Evolutionary conservation across 768 basidiomycete genomes (phyloP).

Genomic region (Mycena latifolia): DNA sequence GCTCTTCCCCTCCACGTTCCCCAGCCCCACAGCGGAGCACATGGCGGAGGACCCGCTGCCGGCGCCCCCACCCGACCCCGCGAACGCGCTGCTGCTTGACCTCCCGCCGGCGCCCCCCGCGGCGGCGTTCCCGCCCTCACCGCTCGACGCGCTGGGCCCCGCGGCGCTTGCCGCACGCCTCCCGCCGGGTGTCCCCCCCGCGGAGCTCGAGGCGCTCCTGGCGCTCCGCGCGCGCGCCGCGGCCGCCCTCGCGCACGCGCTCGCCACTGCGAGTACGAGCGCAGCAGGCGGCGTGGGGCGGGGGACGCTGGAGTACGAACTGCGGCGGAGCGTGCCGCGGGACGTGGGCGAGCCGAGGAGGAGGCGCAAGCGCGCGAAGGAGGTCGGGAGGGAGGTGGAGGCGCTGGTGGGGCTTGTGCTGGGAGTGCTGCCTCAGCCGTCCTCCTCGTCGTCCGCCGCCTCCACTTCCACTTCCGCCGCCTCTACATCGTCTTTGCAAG

Average conservation of each 20-base stretch:
- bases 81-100: constrained; percentile 30
- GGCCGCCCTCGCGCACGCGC: constrained; percentile 2
- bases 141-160: constrained; percentile 23
- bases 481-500: background rate
- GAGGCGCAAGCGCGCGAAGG: constrained; percentile 35
- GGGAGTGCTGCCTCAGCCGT: constrained; percentile 20
- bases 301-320: constrained; percentile 25
- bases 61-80: constrained; percentile 1
- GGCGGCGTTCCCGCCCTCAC: constrained; percentile 11
- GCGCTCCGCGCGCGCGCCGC: constrained; percentile 25
- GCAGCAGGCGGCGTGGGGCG: too few species aligned
- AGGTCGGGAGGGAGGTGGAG: constrained; percentile 30
- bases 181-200: background rate
- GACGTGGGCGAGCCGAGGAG: constrained; percentile 30
- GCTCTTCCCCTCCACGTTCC: background rate
- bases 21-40: too few species aligned
- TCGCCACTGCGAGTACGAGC: too few species aligned
- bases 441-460: background rate
- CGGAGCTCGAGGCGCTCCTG: constrained; percentile 25
- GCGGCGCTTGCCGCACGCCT: constrained; percentile 9
- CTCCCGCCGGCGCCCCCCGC: constrained; percentile 1
- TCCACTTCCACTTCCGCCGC: background rate
- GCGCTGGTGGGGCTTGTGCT: constrained; percentile 31
- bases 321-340: constrained; percentile 25
- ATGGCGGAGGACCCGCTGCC: too few species aligned